Conservation (phyloP, 2,329 filamentous ascomycete genomes). For the Xylaria sp. region DNA sequence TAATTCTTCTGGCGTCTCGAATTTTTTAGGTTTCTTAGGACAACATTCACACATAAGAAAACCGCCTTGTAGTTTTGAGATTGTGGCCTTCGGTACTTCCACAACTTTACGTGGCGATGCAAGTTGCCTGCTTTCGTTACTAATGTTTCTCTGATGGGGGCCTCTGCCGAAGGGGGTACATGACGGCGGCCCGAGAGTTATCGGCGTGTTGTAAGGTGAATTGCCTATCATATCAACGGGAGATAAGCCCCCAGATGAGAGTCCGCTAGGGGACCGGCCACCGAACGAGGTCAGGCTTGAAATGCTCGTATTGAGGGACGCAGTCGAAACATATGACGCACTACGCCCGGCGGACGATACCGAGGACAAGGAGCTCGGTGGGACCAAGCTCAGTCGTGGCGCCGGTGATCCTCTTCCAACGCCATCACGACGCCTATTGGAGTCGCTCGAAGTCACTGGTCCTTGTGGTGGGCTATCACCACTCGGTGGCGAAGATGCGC, state of each 20-base stretch:
- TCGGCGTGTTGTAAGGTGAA: slow-evolving; percentile 57
- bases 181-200: slow-evolving; percentile 57
- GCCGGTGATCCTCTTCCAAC: slow-evolving; percentile 59
- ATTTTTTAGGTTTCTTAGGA: slow-evolving; percentile 96
- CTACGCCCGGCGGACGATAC: slow-evolving; percentile 52
- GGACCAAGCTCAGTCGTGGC: slow-evolving; percentile 54
- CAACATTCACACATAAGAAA: slow-evolving; percentile 86
- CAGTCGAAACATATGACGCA: slow-evolving; percentile 55
- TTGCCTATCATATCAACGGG: slow-evolving; percentile 47
- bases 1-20: slow-evolving; percentile 82
- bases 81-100: slow-evolving; percentile 54
- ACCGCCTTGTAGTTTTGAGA: slow-evolving; percentile 56
- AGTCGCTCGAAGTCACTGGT: slow-evolving; percentile 49
- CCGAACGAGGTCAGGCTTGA: slow-evolving; percentile 52
- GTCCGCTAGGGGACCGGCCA: slow-evolving; percentile 54
- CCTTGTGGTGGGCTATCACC: slow-evolving; percentile 52
- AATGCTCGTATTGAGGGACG: slow-evolving; percentile 52
- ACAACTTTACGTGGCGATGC: slow-evolving; percentile 58
- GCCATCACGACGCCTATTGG: slow-evolving; percentile 55
- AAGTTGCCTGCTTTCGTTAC: slow-evolving; percentile 47
- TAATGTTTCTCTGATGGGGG: slow-evolving; percentile 54
- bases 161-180: slow-evolving; percentile 51
- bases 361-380: slow-evolving; percentile 52
- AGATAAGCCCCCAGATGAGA: slow-evolving; percentile 54
- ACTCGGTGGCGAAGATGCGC: slow-evolving; percentile 60